Evolutionary conservation across 345 rosid species (phyloP), one percentile per base, ranked within the genome.

Genomic region (Punica granatum): DNA sequence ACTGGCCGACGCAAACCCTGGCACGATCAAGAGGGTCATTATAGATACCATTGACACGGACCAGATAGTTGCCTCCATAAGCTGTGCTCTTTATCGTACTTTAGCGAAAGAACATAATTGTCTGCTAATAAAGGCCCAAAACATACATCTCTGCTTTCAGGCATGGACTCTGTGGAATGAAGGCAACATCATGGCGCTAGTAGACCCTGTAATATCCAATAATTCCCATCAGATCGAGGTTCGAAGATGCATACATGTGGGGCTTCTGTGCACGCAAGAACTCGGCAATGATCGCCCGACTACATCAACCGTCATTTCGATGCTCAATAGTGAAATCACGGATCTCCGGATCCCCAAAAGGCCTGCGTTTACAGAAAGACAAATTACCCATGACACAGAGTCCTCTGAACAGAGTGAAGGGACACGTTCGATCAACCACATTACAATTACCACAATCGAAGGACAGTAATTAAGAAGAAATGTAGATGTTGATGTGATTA

Each of bases 241-340:
- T 10, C 69, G 44, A 13, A 69, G 67, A 58, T 62, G 61, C 35
- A 69, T 69, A 31, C 37, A 7, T 34, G 72, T 69, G 72, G 72
- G 66, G 44, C 72, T 69, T 16, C 67, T 69, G 37, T 69, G 67
- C 37, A 26, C 60, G 7, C 78, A 77, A 67, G 76, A 80, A 36
- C 67, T 54, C 11, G 72, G 78, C 30, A 69, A n/a, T 23, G 78
- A 76, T 69, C 74, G 80, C 25, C 80, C 80, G 32, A 71, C 68
- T 26, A 59, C 72, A 18, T 43, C 80, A 1, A 48, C 72, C 0
- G 70, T 74, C 6, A 64, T 74, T 51, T 74, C 72, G 59, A 80
- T 76, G 80, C 76, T 78, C 23, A 25, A 54, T 28, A 73, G 71
- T 32, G 72, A 78, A 53, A 74, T 67, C 18, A 54, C 35, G 2